Evolutionary conservation across 2,329 filamentous ascomycete genomes (phyloP).

Genomic region (Trichoderma pleuroti): DNA sequence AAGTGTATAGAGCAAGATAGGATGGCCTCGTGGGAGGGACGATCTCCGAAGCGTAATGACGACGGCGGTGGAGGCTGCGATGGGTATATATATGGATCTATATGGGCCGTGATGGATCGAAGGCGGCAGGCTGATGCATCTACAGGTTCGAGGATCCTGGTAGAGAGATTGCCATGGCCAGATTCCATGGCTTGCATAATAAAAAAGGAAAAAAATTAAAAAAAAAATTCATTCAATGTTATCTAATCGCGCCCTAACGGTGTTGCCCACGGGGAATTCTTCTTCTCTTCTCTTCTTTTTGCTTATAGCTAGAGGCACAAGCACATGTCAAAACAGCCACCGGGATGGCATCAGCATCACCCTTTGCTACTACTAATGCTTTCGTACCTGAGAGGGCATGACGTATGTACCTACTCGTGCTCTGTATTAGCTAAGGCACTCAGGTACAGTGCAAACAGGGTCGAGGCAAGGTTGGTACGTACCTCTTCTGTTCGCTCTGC

Average conservation of each 20-base stretch:
- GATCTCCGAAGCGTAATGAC: constrained; percentile 7
- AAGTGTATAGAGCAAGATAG: background rate
- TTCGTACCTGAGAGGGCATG: constrained; percentile 12
- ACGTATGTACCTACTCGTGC: background rate
- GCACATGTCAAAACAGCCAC: background rate
- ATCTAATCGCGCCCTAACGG: background rate
- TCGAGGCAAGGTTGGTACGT: background rate
- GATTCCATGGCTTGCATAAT: background rate
- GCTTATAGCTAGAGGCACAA: background rate
- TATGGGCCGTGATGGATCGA: background rate
- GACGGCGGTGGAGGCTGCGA: constrained; percentile 11
- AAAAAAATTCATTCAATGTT: background rate
- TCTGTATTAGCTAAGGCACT: background rate
- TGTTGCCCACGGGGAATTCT: background rate
- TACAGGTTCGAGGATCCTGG: background rate
- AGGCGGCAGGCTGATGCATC: background rate
- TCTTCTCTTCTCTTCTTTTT: background rate
- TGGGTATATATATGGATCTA: background rate
- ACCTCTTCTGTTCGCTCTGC: background rate
- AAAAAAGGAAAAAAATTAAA: background rate
- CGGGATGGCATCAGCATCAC: background rate
- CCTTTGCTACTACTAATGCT: too few species aligned
- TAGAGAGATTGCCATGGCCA: background rate
- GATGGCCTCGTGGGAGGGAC: constrained; percentile 7
- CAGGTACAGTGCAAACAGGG: constrained; percentile 3